Conservation (phyloP, 108 stramenopile species). For the Conticribra guillardii region DNA sequence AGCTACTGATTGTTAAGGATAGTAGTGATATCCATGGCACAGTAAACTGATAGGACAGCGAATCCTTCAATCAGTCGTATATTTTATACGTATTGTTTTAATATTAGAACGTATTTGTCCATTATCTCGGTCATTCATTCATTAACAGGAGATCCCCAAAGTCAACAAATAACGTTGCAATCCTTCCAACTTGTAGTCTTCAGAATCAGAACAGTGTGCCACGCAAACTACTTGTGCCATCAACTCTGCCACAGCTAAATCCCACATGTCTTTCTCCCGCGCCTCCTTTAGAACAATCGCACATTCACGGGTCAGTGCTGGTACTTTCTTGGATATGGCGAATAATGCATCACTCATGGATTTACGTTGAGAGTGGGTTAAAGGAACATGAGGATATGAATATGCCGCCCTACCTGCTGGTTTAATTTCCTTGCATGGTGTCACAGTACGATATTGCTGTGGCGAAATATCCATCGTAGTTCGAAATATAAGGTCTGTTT, state of each 20-base stretch:
- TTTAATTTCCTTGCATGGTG: constrained; percentile 33
- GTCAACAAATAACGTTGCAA: constrained; percentile 70
- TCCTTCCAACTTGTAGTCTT: constrained; percentile 74
- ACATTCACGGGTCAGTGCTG: constrained; percentile 71
- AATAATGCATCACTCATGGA: constrained; percentile 79
- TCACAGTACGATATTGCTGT: constrained; percentile 70
- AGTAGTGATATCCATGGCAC: too few species aligned
- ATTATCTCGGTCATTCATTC: background rate
- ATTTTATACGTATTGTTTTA: too few species aligned
- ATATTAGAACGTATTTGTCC: too few species aligned
- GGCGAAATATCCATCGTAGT: constrained; percentile 64
- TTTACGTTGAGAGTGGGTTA: constrained; percentile 80
- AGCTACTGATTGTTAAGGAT: too few species aligned
- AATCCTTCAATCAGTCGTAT: too few species aligned
- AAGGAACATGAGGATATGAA: constrained; percentile 67
- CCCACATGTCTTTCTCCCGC: constrained; percentile 74
- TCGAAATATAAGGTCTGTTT: constrained; percentile 65
- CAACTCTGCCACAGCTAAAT: constrained; percentile 83
- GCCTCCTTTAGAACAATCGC: constrained; percentile 76
- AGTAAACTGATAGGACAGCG: too few species aligned
- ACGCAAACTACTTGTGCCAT: constrained; percentile 83
- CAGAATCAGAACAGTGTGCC: constrained; percentile 59
- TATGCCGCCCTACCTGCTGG: constrained; percentile 47
- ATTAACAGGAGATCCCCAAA: constrained; percentile 72
- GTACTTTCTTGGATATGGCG: constrained; percentile 70